A percentile compares a stretch with the other conserved stretches of the same genome.
These are phyloP conservation scores for Xylaria multiplex DNA, from an alignment of 2,329 filamentous ascomycete species.

Conservation along the genomic window DNA sequence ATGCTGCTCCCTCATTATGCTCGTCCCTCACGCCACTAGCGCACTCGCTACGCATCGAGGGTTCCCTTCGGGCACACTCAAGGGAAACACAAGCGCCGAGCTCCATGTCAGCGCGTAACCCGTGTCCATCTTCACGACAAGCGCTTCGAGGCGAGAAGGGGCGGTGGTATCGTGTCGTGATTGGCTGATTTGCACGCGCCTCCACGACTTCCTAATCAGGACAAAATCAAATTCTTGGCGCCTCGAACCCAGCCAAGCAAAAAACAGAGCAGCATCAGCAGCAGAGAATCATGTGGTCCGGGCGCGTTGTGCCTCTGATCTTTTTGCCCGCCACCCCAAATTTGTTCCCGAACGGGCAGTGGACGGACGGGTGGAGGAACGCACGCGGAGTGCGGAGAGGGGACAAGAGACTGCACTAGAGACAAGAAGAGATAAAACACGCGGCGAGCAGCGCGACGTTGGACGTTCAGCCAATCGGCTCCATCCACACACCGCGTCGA, in stretches of 20 bases:
- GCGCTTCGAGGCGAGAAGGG: conserved; percentile 30
- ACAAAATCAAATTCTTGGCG: not conserved
- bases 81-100: conserved; percentile 13
- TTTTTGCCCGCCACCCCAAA: too few species aligned
- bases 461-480: conserved; percentile 35
- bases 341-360: conserved; percentile 16
- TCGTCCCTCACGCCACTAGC: not conserved
- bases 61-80: not conserved
- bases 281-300: too few species aligned
- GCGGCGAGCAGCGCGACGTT: conserved; percentile 31
- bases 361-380: not conserved
- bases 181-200: conserved; percentile 31
- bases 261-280: too few species aligned
- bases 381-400: conserved; percentile 7
- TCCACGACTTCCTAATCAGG: conserved; percentile 1
- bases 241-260: not conserved
- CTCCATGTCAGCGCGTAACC: conserved; percentile 33
- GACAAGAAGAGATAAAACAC: conserved; percentile 11
- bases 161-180: conserved; percentile 19
- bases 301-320: too few species aligned
- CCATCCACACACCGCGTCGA: conserved; percentile 37
- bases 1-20: not conserved
- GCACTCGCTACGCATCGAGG: not conserved
- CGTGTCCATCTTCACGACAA: conserved; percentile 6
- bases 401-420: not conserved